Conservation (phyloP, 192 early-diverging fungal species). For the Piromyces finnis region DNA sequence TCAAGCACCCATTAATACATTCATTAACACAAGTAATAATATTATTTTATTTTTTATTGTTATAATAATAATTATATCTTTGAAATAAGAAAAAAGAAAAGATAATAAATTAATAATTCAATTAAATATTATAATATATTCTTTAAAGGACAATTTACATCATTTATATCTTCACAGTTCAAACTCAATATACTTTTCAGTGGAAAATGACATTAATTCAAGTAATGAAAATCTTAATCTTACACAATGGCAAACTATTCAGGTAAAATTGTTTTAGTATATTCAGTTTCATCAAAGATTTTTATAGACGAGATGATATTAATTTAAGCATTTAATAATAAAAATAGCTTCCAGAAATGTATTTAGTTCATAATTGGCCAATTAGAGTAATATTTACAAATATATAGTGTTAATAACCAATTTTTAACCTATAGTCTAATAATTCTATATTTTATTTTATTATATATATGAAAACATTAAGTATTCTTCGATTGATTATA, state of each 20-base stretch:
- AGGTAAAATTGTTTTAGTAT: slow-evolving; percentile 20
- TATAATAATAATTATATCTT: too few relatives aligned
- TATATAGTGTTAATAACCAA: too few relatives aligned
- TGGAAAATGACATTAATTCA: not conserved
- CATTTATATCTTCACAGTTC: not conserved
- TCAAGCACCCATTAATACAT: slow-evolving; percentile 22
- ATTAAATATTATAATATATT: too few relatives aligned
- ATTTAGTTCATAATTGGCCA: slow-evolving; percentile 67
- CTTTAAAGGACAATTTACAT: not conserved
- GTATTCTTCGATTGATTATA: slow-evolving; percentile 46
- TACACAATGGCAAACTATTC: slow-evolving; percentile 52
- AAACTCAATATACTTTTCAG: not conserved
- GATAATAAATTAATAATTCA: too few relatives aligned
- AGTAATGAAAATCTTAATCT: slow-evolving; percentile 21
- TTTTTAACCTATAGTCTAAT: too few relatives aligned
- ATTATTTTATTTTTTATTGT: not conserved
- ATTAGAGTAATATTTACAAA: slow-evolving; percentile 30
- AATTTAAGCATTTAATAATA: too few relatives aligned
- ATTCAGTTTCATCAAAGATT: too few relatives aligned
- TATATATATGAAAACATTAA: slow-evolving; percentile 5
- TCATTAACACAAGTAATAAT: slow-evolving; percentile 15
- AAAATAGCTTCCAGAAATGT: slow-evolving; percentile 41
- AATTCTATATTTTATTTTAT: not conserved
- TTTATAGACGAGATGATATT: too few relatives aligned
- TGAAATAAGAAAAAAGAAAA: too few relatives aligned